Evolutionary conservation across 768 basidiomycete genomes (phyloP), one percentile per base, ranked within the genome.

Genomic region (Agrocybe praecox): DNA sequence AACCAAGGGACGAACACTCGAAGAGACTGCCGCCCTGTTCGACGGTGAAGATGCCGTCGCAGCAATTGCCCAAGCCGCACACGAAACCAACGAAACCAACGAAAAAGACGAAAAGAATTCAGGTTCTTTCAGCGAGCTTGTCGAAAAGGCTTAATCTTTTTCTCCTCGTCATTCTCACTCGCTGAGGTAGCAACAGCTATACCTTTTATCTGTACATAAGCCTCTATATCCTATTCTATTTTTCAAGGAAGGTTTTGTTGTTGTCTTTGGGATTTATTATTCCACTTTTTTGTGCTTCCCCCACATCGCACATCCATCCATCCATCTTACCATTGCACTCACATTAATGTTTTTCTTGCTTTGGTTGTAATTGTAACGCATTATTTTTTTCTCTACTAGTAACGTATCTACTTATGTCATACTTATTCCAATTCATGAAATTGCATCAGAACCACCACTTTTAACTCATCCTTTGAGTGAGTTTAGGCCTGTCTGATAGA

Each of bases 1-100:
- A 78, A 90, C 89, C 56, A 88, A 83, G 76, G 80, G 81, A 69
- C 83, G 81, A 58, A 84, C 88, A 17, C 80, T 92, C 61, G 90
- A 92, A 69, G 90, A 92, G 76, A 91, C 90, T n/a, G 87, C 89
- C 9, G 87, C 80, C 33, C 69, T 92, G 51, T 92, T 92, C 76
- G 90, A 92, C 62, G 89, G 88, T 36, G 82, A 85, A 11, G 81
- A 83, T 1, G 82, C 76, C 21, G 67, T 70, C 5, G 69, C 71
- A 9, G 64, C 72, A 44, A 71, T 85, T 72, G 29, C 78, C 61
- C n/a, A 42, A 43, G 40, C 52, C 50, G 61, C 51, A 7, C 65
- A 65, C 60, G 65, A 70, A 19, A 56, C 46, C 33, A 57, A 65
- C 60, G 65, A 70, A 19, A 56, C 46, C 33, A 57, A 61, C 19